These are phyloP conservation scores for Candida sanyaensis DNA, from an alignment of 1,139 yeast species.

Conservation along the genomic window DNA sequence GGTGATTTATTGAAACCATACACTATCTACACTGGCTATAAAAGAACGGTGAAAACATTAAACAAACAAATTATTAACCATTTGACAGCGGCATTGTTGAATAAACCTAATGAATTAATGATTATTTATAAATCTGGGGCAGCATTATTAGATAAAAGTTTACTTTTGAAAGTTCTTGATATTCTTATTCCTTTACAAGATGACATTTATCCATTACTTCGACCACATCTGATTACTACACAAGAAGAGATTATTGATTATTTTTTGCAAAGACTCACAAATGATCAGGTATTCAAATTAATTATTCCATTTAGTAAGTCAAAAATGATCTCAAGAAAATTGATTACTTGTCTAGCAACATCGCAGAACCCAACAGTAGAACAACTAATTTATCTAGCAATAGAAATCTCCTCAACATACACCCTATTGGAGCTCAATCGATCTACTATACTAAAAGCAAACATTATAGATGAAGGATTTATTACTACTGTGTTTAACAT, in stretches of 20 bases:
- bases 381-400: conserved; percentile 1
- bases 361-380: not conserved
- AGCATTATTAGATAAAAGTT: not conserved
- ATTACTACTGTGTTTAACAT: conserved; percentile 5
- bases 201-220: not conserved
- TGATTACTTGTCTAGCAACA: conserved; percentile 5
- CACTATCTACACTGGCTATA: conserved; percentile 6
- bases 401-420: conserved; percentile 5
- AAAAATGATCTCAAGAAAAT: not conserved
- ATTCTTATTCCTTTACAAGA: not conserved
- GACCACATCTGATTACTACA: not conserved
- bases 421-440: conserved; percentile 14
- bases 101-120: conserved; percentile 3
- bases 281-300: not conserved
- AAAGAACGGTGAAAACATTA: not conserved
- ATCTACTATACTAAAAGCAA: conserved; percentile 9
- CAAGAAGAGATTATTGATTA: not conserved
- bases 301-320: not conserved
- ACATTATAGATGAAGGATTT: conserved; percentile 7
- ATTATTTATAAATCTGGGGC: conserved; percentile 2
- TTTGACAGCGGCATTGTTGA: not conserved
- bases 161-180: conserved; percentile 1
- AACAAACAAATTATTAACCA: conserved; percentile 6
- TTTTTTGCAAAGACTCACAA: not conserved
- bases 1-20: conserved; percentile 3